These are phyloP conservation scores for Fusarium duplospermum DNA, from an alignment of 2,329 filamentous ascomycete species.

Conservation along the genomic window DNA sequence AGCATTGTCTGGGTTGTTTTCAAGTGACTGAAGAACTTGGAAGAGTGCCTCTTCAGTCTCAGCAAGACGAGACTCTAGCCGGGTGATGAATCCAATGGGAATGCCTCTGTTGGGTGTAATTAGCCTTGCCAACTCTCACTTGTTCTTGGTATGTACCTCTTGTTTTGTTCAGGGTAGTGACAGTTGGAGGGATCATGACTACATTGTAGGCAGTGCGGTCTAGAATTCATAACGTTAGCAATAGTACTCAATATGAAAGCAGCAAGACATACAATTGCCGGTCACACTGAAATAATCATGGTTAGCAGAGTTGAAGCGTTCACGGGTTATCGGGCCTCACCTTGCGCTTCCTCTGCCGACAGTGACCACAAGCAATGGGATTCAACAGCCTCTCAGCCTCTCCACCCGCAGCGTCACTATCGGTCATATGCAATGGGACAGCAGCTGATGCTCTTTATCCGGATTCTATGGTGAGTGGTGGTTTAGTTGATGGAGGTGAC, in stretches of 20 bases:
- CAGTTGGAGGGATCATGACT: slow-evolving; percentile 45
- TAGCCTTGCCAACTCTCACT: not conserved
- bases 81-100: slow-evolving; percentile 53
- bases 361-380: slow-evolving; percentile 49
- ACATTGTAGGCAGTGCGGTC: slow-evolving; percentile 48
- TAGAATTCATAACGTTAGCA: not conserved
- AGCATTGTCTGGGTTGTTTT: not conserved
- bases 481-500: not conserved
- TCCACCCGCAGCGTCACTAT: slow-evolving; percentile 9
- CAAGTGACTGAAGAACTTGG: slow-evolving; percentile 32
- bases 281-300: slow-evolving; percentile 29
- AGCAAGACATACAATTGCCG: slow-evolving; percentile 27
- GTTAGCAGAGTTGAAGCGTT: slow-evolving; percentile 6
- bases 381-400: slow-evolving; percentile 36
- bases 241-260: fast-evolving
- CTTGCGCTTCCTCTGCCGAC: slow-evolving; percentile 49
- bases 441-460: slow-evolving; percentile 1
- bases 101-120: slow-evolving; percentile 42
- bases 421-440: slow-evolving; percentile 30
- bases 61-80: slow-evolving; percentile 51
- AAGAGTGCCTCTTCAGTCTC: slow-evolving; percentile 48
- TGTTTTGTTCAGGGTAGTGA: slow-evolving; percentile 51
- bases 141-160: slow-evolving; percentile 32
- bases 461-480: not conserved
- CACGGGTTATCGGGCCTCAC: slow-evolving; percentile 25